phyloP scores from a whole-genome alignment of 179 eudicot species.

The Sideroxylon spinosum region DNA sequence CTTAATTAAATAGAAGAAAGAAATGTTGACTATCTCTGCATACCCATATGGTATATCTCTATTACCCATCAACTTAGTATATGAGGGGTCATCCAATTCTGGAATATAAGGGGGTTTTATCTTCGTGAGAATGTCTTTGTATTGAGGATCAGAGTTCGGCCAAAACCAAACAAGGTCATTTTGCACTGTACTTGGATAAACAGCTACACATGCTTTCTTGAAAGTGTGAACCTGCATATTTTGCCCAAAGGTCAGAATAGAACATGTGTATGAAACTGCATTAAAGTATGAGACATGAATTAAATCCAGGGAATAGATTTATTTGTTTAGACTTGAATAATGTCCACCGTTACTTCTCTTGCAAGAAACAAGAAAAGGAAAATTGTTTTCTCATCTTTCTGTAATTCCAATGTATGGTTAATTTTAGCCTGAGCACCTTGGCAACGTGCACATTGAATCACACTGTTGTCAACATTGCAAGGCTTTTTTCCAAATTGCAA shows the following conservation, averaged over 20 bases:
- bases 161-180: constrained; percentile 87
- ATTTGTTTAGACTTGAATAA: neutral
- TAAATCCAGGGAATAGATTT: neutral
- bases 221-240: constrained; percentile 57
- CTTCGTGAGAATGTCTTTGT: constrained; percentile 43
- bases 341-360: neutral
- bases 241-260: neutral
- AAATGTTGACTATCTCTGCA: constrained; percentile 12
- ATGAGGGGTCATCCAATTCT: constrained; percentile 80
- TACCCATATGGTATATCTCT: constrained; percentile 84
- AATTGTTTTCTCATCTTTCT: constrained; percentile 3
- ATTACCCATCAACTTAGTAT: constrained; percentile 42
- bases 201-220: constrained; percentile 69
- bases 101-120: constrained; percentile 66
- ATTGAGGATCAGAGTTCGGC: constrained; percentile 65
- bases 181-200: constrained; percentile 71
- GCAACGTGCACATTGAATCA: neutral
- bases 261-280: neutral
- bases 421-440: neutral
- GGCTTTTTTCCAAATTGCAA: neutral
- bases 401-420: neutral
- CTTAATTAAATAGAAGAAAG: neutral
- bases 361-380: neutral
- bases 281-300: neutral
- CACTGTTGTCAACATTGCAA: neutral